Evolutionary conservation across 2,329 filamentous ascomycete species (phyloP), one percentile per base, ranked within the genome.

Genomic region (Didymella exigua): DNA sequence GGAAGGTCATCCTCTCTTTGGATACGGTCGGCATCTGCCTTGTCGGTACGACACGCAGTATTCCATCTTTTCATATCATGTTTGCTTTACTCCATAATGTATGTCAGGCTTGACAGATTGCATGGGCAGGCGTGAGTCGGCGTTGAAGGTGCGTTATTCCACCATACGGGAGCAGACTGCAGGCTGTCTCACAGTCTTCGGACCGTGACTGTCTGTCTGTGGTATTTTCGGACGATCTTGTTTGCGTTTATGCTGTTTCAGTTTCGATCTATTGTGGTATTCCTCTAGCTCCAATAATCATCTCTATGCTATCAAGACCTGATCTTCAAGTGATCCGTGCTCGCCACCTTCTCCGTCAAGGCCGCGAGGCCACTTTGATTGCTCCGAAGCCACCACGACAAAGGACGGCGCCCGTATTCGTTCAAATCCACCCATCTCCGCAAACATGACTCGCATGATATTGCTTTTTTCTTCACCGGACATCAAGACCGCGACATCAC

Each of bases 61-160:
- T 46, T 40, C 9, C 5, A 16, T 43, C 11, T 36, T 31, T 14
- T 19, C 37, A 30, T 23, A 34, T 24, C 5, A 9, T 50, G 10
- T 43, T 49, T 41, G 37, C 26, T 34, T 44, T 38, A 42, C n/a
- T 50, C 46, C 16, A 36, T 46, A 24, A 33, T 27, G 52, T 42
- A 40, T 55, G 40, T 55, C 52, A 55, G 52, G 46, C 40, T 55
- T 37, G 52, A 55, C 46, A 55, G 52, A 49, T 41, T 46, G 52
- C 52, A 55, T 55, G 41, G 46, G 52, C 52, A 50, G 52, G 52
- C 52, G 46, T 47, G 46, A 21, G 36, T 50, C 46, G 52, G 52
- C 41, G 46, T 50, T 55, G 24, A 18, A 18, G 46, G 40, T 36
- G 21, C 36, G 52, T 36, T 26, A 38, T 31, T 36, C 37, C 30